Evolutionary conservation across 805 yeast species (phyloP), one percentile per base, ranked within the genome.

Genomic region (Pichia heedii): DNA sequence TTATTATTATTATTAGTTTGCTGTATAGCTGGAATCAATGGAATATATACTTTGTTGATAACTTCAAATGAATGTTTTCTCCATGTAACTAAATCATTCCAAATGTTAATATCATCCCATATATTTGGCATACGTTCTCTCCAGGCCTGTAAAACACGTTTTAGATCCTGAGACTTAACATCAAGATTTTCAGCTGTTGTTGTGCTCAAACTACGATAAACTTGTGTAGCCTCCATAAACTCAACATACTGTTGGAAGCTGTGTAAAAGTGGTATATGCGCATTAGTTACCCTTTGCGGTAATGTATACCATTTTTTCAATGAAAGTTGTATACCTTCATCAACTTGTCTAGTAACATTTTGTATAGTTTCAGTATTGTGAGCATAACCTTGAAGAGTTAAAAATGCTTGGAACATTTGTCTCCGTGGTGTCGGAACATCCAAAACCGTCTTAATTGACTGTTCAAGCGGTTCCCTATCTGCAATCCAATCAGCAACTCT

Each of bases 51-150:
- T 60, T 84, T 84, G 69, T 93, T 93, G 54, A 93, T 89, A 22
- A 90, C 96, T 50, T 86, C 89, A 71, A 94, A 93, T 0, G 96
- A 97, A 66, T 93, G 97, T 63, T 93, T 97, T 53, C 99, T 75
- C 99, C 99, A 93, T 0, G 97, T 89, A 4, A 93, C 95, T 47
- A 93, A 67, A 58, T 93, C 99, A 52, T 94, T 89, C 99, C 99
- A 93, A 48, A 89, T 76, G 59, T 88, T 90, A 55, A 93, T 89
- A 60, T 93, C 98, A 63, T 93, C 99, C 97, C 97, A 93, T 9
- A 77, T 70, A 55, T 93, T 93, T 12, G 99, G 99, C 41, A 94
- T 69, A 50, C 99, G 79, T 58, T 93, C 99, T 56, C 98, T 73
- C 99, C 99, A 93, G 1, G 95, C 96, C 61, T 88, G 97, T 34